These are phyloP conservation scores for Phytopythium cucurbitacearum DNA, from an alignment of 352 stramenopile species.

Conservation along the genomic window DNA sequence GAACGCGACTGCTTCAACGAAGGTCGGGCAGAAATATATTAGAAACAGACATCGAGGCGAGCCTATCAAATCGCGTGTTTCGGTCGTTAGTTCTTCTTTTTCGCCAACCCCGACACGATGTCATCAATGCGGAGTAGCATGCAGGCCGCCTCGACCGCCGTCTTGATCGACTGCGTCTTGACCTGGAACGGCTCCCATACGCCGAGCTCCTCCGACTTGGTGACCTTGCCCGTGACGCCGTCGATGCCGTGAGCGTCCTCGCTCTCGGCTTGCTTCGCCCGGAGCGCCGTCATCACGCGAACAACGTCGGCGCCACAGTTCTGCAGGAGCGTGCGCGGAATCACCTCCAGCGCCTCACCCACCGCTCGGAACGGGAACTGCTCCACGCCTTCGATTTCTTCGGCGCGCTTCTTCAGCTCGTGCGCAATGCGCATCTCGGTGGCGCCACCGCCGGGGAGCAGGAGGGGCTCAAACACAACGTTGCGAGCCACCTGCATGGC, in stretches of 20 bases:
- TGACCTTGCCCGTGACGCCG: constrained; percentile 88
- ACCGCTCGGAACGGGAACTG: constrained; percentile 98
- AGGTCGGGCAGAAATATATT: constrained; percentile 67
- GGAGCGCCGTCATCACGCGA: constrained; percentile 96
- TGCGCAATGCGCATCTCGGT: constrained; percentile 99
- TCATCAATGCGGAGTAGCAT: constrained; percentile 99
- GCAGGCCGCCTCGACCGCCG: constrained; percentile 97
- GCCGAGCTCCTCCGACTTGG: constrained; percentile 93
- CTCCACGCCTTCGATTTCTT: constrained; percentile 94
- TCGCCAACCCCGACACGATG: constrained; percentile 98
- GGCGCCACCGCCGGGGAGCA: constrained; percentile 94
- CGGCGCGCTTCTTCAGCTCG: constrained; percentile 90
- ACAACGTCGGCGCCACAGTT: constrained; percentile 99
- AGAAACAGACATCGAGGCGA: constrained; percentile 26
- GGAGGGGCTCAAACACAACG: constrained; percentile 97
- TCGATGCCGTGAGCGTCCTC: constrained; percentile 76
- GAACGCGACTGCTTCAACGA: constrained; percentile 2
- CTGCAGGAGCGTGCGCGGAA: constrained; percentile 97
- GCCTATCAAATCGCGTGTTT: constrained; percentile 2
- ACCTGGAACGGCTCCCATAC: constrained; percentile 99
- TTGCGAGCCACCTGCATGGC: constrained; percentile 99
- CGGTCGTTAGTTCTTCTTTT: constrained; percentile 82
- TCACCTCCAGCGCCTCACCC: constrained; percentile 97
- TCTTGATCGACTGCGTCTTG: constrained; percentile 99
- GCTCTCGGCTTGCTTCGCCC: constrained; percentile 89